A percentile compares a stretch with the other conserved stretches of the same genome.
phyloP scores from a whole-genome alignment of 139 green algal species.

The Coccomyxa sp. region DNA sequence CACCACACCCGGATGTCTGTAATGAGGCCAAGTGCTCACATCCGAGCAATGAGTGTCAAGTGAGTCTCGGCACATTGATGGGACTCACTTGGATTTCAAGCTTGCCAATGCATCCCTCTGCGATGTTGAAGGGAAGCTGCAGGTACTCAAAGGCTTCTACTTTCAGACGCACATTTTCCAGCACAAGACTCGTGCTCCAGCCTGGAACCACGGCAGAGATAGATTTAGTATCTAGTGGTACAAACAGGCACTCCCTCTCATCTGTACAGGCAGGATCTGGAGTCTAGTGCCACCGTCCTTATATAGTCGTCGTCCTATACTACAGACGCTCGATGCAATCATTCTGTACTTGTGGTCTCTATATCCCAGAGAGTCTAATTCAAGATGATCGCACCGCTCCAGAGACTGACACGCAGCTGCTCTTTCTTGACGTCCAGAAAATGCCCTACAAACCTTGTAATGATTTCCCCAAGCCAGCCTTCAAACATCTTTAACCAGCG shows the following conservation, averaged over 20 bases:
- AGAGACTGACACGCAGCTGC: conserved; percentile 46
- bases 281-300: neutral
- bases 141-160: conserved; percentile 49
- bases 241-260: neutral
- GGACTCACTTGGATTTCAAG: conserved; percentile 26
- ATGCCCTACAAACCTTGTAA: conserved; percentile 45
- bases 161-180: conserved; percentile 47
- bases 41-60: neutral
- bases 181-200: conserved; percentile 42
- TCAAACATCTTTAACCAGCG: conserved; percentile 39
- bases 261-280: neutral
- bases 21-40: too few species aligned
- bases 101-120: conserved; percentile 29
- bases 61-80: neutral
- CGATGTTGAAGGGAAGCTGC: conserved; percentile 41
- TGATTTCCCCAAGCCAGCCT: conserved; percentile 34
- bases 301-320: neutral
- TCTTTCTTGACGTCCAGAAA: conserved; percentile 53
- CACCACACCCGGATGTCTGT: neutral
- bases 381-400: conserved; percentile 29
- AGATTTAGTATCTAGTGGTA: neutral
- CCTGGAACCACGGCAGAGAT: conserved; percentile 24
- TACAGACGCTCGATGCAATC: neutral
- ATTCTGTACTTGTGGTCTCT: too few species aligned
- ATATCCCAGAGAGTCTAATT: neutral